phyloP scores from a whole-genome alignment of 2,329 filamentous ascomycete species.

The Cytospora chrysosperma region DNA sequence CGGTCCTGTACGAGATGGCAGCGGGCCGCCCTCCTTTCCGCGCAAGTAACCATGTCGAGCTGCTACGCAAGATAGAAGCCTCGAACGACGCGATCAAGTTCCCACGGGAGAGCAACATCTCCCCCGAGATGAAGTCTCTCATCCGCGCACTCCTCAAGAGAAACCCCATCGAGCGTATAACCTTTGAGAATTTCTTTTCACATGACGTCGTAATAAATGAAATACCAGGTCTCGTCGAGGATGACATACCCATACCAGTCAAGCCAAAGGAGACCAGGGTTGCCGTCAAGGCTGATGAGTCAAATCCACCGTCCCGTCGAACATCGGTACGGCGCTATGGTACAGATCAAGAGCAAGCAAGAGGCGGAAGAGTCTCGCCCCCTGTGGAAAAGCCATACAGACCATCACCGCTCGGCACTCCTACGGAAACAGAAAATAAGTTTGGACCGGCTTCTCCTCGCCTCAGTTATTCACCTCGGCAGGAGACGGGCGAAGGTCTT shows the following conservation, averaged over 20 bases:
- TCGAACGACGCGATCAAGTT: constrained; percentile 85
- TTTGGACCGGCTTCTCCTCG: constrained; percentile 34
- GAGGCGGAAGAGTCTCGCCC: constrained; percentile 37
- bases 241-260: constrained; percentile 59
- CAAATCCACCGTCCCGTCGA: constrained; percentile 33
- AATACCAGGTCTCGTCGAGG: constrained; percentile 79
- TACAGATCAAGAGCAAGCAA: constrained; percentile 37
- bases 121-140: constrained; percentile 73
- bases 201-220: constrained; percentile 69
- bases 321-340: constrained; percentile 43
- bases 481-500: constrained; percentile 48
- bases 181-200: constrained; percentile 81
- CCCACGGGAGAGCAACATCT: constrained; percentile 68
- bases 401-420: constrained; percentile 46
- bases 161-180: constrained; percentile 79
- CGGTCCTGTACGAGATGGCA: constrained; percentile 94
- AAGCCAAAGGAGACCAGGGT: constrained; percentile 36
- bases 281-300: constrained; percentile 35
- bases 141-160: constrained; percentile 81
- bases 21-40: constrained; percentile 87
- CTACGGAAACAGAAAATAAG: constrained; percentile 36
- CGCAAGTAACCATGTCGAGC: constrained; percentile 90
- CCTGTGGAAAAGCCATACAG: constrained; percentile 43
- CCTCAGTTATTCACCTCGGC: constrained; percentile 44
- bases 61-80: constrained; percentile 87